phyloP scores from a whole-genome alignment of 179 eudicot genomes.

The Actinidia arguta region DNA sequence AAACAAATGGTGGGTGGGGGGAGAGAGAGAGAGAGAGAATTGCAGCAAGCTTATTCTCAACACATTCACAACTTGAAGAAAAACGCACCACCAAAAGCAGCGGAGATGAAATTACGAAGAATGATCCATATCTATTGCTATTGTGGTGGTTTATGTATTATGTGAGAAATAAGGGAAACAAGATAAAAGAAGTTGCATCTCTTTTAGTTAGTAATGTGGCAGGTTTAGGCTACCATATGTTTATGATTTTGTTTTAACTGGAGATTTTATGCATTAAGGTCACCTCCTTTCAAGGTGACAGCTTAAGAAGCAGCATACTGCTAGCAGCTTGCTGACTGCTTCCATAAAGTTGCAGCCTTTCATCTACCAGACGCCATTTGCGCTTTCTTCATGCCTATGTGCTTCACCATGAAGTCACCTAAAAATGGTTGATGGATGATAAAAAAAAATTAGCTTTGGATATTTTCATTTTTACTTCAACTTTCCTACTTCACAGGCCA shows the following conservation, averaged over 20 bases:
- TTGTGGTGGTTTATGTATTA: not conserved
- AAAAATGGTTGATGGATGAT: not conserved
- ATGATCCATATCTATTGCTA: not conserved
- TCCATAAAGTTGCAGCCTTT: not conserved
- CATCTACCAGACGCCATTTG: not conserved
- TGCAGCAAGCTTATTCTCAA: slow-evolving; percentile 2
- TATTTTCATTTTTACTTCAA: not conserved
- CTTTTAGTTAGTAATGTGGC: not conserved
- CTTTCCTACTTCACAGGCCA: not conserved
- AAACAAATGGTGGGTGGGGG: no score
- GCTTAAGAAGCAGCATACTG: not conserved
- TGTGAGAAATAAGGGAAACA: not conserved
- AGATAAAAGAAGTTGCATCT: no score
- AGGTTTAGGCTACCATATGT: not conserved
- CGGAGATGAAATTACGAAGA: not conserved
- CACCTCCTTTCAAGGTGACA: not conserved
- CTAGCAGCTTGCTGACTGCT: slow-evolving; percentile 5
- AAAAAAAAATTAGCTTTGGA: not conserved
- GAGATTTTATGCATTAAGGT: not conserved
- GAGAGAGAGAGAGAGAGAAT: no score
- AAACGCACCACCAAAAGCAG: not conserved
- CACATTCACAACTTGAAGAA: not conserved
- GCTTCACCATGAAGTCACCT: not conserved
- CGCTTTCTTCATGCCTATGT: not conserved
- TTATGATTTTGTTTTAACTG: not conserved